These are phyloP conservation scores for Candida cerambycidarum DNA, from an alignment of 805 yeast species.

Conservation along the genomic window DNA sequence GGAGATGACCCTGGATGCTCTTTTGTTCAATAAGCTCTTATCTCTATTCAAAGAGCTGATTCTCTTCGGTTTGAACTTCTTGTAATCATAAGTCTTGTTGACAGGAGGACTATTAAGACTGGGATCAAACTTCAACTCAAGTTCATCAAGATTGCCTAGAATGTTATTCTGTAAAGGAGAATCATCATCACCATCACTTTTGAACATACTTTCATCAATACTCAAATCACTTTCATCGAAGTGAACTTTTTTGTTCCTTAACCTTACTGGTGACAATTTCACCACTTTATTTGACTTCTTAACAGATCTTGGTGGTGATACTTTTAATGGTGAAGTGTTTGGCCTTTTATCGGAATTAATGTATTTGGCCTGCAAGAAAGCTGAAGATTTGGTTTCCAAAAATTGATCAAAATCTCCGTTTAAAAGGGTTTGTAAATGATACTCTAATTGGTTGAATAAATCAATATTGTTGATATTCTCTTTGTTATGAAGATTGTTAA, in stretches of 20 bases:
- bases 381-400: constrained; percentile 29
- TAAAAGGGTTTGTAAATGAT: constrained; percentile 20
- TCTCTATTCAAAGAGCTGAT: constrained; percentile 15
- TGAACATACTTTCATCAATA: constrained; percentile 20
- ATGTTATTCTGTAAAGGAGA: constrained; percentile 29
- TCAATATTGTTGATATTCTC: constrained; percentile 1
- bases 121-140: constrained; percentile 28
- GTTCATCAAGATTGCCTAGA: constrained; percentile 23
- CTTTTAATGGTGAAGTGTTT: constrained; percentile 17
- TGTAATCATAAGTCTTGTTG: constrained; percentile 2
- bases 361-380: constrained; percentile 26
- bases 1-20: constrained; percentile 21
- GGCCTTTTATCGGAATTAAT: constrained; percentile 13
- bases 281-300: constrained; percentile 17
- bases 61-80: constrained; percentile 13
- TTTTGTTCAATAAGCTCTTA: constrained; percentile 31
- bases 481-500: constrained; percentile 6
- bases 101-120: constrained; percentile 30
- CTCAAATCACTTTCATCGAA: constrained; percentile 44
- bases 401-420: constrained; percentile 38
- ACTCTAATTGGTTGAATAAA: not conserved
- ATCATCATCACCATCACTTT: constrained; percentile 28
- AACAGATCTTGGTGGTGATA: constrained; percentile 26
- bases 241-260: constrained; percentile 40
- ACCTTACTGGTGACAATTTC: constrained; percentile 12